These are phyloP conservation scores for Tetrapisispora arboricola DNA, from an alignment of 805 yeast genomes.

Conservation along the genomic window DNA sequence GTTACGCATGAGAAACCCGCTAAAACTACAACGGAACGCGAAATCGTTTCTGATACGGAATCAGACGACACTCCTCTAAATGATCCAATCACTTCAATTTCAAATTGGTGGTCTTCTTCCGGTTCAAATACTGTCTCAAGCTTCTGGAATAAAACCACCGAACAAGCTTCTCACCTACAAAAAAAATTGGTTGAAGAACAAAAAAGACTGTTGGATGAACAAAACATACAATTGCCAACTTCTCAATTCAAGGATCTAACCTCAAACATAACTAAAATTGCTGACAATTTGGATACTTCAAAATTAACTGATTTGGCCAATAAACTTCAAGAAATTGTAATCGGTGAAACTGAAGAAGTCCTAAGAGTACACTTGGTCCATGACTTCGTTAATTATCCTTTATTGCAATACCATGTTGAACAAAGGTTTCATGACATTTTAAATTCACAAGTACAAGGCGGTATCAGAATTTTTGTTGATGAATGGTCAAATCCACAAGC, in stretches of 20 bases:
- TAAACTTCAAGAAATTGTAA: conserved; percentile 24
- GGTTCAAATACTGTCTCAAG: conserved; percentile 58
- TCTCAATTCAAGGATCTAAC: conserved; percentile 6
- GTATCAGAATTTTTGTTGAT: conserved; percentile 49
- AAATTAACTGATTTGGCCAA: conserved; percentile 26
- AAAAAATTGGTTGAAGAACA: conserved; percentile 29
- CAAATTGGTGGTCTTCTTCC: conserved; percentile 66
- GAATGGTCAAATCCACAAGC: conserved; percentile 36
- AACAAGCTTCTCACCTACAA: conserved; percentile 34
- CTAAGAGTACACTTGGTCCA: conserved; percentile 56
- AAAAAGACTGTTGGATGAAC: conserved; percentile 18
- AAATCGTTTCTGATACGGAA: conserved; percentile 13
- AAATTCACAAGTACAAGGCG: conserved; percentile 66
- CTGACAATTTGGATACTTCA: conserved; percentile 7
- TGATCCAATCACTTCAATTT: conserved; percentile 56
- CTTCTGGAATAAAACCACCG: conserved; percentile 54
- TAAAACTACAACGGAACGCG: conserved; percentile 8
- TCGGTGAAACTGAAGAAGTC: conserved; percentile 40
- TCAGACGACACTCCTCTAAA: conserved; percentile 22
- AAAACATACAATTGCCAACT: background rate
- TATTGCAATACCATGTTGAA: conserved; percentile 32
- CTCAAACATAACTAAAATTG: conserved; percentile 11
- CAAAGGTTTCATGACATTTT: conserved; percentile 52
- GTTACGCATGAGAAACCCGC: conserved; percentile 9
- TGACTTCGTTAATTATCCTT: conserved; percentile 48